phyloP scores from a whole-genome alignment of 352 stramenopile species.

The Globisporangium iwayamae region DNA sequence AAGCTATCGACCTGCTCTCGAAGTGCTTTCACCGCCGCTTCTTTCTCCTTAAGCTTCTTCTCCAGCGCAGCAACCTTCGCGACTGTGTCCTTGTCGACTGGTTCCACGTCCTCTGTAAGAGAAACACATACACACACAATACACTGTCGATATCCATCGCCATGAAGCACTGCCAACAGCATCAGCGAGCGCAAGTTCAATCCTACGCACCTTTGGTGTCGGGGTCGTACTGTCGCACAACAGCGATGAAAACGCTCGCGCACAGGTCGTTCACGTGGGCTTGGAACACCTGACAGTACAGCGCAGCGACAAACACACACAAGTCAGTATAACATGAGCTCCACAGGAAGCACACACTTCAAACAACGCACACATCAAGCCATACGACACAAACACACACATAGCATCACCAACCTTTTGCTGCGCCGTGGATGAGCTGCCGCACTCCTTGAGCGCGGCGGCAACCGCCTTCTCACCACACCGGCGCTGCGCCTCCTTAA shows the following conservation, averaged over 20 bases:
- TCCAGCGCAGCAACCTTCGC: conserved; percentile 48
- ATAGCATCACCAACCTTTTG: conserved; percentile 27
- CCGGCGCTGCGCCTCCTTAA: conserved; percentile 69
- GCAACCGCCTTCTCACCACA: conserved; percentile 55
- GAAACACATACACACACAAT: neutral
- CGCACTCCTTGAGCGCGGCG: conserved; percentile 47
- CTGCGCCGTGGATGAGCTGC: conserved; percentile 47
- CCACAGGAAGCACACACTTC: neutral
- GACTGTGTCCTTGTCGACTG: conserved; percentile 40
- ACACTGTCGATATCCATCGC: too few relatives aligned
- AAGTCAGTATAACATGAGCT: neutral
- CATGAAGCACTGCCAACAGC: too few relatives aligned
- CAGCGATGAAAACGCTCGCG: conserved; percentile 63
- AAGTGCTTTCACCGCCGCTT: conserved; percentile 48
- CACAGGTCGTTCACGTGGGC: conserved; percentile 74
- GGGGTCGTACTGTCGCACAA: conserved; percentile 69
- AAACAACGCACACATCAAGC: neutral
- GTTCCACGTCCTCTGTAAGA: conserved; percentile 53
- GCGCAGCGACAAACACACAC: neutral
- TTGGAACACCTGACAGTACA: conserved; percentile 42
- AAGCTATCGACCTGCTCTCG: conserved; percentile 36
- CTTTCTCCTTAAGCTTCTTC: conserved; percentile 48
- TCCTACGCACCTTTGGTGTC: conserved; percentile 40
- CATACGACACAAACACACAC: neutral
- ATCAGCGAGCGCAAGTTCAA: too few relatives aligned